These are phyloP conservation scores for Candolleomyces aberdarensis DNA, from an alignment of 768 basidiomycete species.

Conservation along the genomic window DNA sequence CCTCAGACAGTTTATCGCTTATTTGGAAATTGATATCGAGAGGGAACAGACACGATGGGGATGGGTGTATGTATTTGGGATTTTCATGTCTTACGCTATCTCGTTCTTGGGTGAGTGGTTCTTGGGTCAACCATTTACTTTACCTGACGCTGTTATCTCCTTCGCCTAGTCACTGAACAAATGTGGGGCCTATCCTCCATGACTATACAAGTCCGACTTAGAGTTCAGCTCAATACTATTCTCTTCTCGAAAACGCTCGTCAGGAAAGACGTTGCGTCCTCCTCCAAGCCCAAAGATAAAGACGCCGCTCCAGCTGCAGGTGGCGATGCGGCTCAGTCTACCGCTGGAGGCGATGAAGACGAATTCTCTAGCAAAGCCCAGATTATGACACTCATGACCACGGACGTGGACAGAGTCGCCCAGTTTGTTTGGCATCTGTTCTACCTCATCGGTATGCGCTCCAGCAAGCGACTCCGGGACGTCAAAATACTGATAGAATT, in stretches of 20 bases:
- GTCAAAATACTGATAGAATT: not conserved
- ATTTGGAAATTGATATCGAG: constrained; percentile 61
- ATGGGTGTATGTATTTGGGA: constrained; percentile 54
- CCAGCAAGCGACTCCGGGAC: not conserved
- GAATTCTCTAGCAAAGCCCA: constrained; percentile 69
- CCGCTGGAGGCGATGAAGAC: constrained; percentile 39
- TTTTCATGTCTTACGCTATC: constrained; percentile 32
- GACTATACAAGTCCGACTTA: constrained; percentile 64
- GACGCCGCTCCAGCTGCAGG: constrained; percentile 11
- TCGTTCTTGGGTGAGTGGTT: constrained; percentile 28
- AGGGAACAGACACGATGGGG: constrained; percentile 65
- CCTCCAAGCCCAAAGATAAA: constrained; percentile 26
- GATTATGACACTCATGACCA: constrained; percentile 96
- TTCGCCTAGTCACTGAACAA: constrained; percentile 54
- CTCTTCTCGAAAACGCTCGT: constrained; percentile 84
- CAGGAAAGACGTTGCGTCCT: constrained; percentile 79
- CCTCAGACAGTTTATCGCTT: constrained; percentile 54
- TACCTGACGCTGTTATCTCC: not conserved
- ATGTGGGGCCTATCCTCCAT: constrained; percentile 71
- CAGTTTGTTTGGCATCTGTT: constrained; percentile 83
- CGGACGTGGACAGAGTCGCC: constrained; percentile 87
- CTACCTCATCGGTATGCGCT: constrained; percentile 60
- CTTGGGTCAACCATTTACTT: not conserved
- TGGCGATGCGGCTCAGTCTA: constrained; percentile 1
- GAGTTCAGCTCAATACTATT: constrained; percentile 77